Evolutionary conservation across 2,329 filamentous ascomycete species (phyloP).

Genomic region (Diaporthe helianthi): DNA sequence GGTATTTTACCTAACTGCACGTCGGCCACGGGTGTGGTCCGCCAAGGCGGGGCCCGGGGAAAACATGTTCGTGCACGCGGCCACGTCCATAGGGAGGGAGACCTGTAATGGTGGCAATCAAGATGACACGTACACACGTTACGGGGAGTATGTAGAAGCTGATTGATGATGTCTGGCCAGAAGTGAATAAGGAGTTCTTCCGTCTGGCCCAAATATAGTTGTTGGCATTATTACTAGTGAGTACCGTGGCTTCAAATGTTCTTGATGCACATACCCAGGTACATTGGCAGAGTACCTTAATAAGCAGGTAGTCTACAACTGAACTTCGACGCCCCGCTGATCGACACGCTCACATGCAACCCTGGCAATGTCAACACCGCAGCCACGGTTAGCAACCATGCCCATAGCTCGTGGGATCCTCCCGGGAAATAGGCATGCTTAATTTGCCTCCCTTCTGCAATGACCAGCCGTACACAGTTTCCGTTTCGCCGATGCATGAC

Average conservation of each 20-base stretch:
- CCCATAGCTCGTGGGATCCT: conserved; percentile 6
- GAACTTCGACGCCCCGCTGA: neutral
- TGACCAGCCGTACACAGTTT: neutral
- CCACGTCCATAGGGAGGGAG: neutral
- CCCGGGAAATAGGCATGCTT: conserved; percentile 5
- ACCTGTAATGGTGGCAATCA: neutral
- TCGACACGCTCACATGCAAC: conserved; percentile 1
- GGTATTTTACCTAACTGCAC: neutral
- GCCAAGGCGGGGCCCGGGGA: too few species aligned
- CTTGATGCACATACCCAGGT: too few species aligned
- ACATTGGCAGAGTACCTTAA: too few species aligned
- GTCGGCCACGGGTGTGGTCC: neutral
- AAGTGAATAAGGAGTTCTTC: neutral
- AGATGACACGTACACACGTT: neutral
- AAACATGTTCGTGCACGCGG: neutral
- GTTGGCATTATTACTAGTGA: too few species aligned
- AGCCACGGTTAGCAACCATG: neutral
- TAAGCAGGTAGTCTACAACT: too few species aligned
- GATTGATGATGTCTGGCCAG: neutral
- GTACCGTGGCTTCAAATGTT: neutral
- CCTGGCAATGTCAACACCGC: too few species aligned
- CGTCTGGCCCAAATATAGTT: conserved; percentile 13
- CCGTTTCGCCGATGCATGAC: neutral
- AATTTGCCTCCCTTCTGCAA: neutral
- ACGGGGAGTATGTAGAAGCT: neutral